These are phyloP conservation scores for Beauveria sp. DNA, from an alignment of 2,329 filamentous ascomycete species.

Conservation along the genomic window DNA sequence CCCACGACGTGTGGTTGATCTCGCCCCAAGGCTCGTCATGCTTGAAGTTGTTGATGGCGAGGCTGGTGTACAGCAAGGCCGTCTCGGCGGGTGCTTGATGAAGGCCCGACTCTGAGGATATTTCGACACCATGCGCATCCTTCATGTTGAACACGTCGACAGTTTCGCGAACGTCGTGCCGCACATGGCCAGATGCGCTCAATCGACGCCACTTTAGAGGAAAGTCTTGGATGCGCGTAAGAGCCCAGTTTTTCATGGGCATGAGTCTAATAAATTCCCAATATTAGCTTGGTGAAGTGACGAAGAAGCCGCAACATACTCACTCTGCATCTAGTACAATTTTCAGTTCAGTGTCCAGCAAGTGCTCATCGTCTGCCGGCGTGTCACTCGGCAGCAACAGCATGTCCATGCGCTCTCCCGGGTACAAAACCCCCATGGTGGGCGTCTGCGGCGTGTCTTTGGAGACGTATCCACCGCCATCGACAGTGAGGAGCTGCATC, in stretches of 20 bases:
- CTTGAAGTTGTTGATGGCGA: constrained; percentile 15
- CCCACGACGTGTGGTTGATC: constrained; percentile 18
- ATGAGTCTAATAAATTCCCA: constrained; percentile 12
- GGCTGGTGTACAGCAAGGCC: constrained; percentile 16
- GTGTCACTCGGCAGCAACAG: neutral
- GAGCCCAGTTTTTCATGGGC: constrained; percentile 16
- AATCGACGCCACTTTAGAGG: constrained; percentile 7
- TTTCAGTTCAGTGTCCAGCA: constrained; percentile 3
- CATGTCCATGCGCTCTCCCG: constrained; percentile 18
- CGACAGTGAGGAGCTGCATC: constrained; percentile 16
- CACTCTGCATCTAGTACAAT: constrained; percentile 11
- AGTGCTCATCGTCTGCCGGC: neutral
- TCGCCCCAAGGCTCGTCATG: constrained; percentile 17
- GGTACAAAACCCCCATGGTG: constrained; percentile 16
- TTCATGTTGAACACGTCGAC: constrained; percentile 2
- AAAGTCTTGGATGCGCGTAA: constrained; percentile 16
- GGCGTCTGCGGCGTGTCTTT: constrained; percentile 11
- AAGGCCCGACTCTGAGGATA: neutral
- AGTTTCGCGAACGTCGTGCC: neutral
- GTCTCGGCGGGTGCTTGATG: constrained; percentile 8
- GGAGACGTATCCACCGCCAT: constrained; percentile 14
- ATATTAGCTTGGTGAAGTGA: neutral
- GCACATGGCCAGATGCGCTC: neutral
- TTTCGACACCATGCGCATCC: neutral
- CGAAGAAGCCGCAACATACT: neutral